These are phyloP conservation scores for Blastomyces silverae DNA, from an alignment of 2,329 filamentous ascomycete genomes.

Conservation along the genomic window DNA sequence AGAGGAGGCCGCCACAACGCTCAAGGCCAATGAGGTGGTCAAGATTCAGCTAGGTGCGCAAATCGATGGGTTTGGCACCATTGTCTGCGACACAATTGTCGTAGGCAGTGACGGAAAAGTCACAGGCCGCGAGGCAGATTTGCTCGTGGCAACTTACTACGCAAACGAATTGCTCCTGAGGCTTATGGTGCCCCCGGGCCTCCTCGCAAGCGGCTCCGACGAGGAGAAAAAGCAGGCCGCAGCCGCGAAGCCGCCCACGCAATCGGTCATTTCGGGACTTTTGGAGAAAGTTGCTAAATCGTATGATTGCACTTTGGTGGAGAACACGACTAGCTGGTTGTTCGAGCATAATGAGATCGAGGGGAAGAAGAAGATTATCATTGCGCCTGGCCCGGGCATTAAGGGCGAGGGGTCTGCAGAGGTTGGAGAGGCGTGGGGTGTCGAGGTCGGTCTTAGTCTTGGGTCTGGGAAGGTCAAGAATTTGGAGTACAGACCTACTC, in stretches of 20 bases:
- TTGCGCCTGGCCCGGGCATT: constrained; percentile 69
- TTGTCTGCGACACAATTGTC: constrained; percentile 88
- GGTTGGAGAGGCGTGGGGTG: constrained; percentile 91
- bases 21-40: constrained; percentile 79
- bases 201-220: constrained; percentile 73
- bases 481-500: constrained; percentile 76
- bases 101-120: constrained; percentile 63
- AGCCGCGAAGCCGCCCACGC: constrained; percentile 71
- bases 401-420: constrained; percentile 88
- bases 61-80: constrained; percentile 93
- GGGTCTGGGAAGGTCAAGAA: constrained; percentile 93
- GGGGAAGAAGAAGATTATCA: constrained; percentile 95
- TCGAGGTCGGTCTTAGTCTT: constrained; percentile 88
- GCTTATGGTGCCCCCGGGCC: constrained; percentile 83
- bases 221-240: constrained; percentile 94
- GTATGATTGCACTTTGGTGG: constrained; percentile 87
- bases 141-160: constrained; percentile 86
- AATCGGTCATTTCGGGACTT: constrained; percentile 77
- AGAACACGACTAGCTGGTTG: constrained; percentile 96
- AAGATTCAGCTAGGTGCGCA: constrained; percentile 99
- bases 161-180: constrained; percentile 91
- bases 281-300: constrained; percentile 86
- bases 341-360: constrained; percentile 98
- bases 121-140: constrained; percentile 72
- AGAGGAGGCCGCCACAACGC: constrained; percentile 69